Percentiles rank a stretch among this genome's conserved stretches.
phyloP scores from a whole-genome alignment of 2,329 filamentous ascomycete species.

The Ascochyta lentis region DNA sequence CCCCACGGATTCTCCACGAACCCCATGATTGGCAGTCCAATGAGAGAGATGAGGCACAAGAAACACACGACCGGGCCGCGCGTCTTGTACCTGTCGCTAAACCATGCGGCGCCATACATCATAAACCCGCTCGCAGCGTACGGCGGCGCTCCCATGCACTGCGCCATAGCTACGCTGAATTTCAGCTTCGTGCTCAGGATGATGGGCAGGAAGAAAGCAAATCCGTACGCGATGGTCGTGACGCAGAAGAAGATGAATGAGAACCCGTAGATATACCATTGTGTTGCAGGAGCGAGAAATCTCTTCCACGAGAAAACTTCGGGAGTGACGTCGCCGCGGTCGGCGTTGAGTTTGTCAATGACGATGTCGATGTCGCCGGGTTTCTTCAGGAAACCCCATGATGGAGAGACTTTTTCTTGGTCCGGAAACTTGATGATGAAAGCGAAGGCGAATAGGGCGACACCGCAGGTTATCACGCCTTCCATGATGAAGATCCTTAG shows the following conservation, averaged over 20 bases:
- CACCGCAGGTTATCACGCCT: slow-evolving; percentile 29
- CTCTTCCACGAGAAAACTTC: slow-evolving; percentile 31
- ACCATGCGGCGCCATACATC: slow-evolving; percentile 35
- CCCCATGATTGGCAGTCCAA: slow-evolving; percentile 36
- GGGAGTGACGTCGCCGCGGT: slow-evolving; percentile 27
- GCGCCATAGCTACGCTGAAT: slow-evolving; percentile 33
- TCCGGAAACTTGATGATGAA: slow-evolving; percentile 37
- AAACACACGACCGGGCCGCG: slow-evolving; percentile 30
- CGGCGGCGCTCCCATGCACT: slow-evolving; percentile 35
- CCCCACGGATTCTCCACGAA: slow-evolving; percentile 33
- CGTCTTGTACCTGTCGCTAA: slow-evolving; percentile 34
- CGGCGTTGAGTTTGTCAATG: slow-evolving; percentile 31
- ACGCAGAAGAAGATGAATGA: slow-evolving; percentile 29
- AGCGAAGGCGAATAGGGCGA: slow-evolving; percentile 26
- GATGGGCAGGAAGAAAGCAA: slow-evolving; percentile 33
- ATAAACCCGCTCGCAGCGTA: slow-evolving; percentile 34
- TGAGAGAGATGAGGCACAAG: slow-evolving; percentile 30
- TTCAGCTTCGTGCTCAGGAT: slow-evolving; percentile 31
- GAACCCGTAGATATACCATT: slow-evolving; percentile 35
- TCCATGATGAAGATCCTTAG: slow-evolving; percentile 37
- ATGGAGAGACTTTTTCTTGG: slow-evolving; percentile 27
- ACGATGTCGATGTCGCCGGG: slow-evolving; percentile 26
- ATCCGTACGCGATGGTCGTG: slow-evolving; percentile 32
- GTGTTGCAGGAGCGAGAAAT: slow-evolving; percentile 30
- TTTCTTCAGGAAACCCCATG: slow-evolving; percentile 29